Percentiles rank a stretch among this genome's conserved stretches.
These are phyloP conservation scores for Leucocoprinus sp. DNA, from an alignment of 768 basidiomycete genomes.

Conservation along the genomic window DNA sequence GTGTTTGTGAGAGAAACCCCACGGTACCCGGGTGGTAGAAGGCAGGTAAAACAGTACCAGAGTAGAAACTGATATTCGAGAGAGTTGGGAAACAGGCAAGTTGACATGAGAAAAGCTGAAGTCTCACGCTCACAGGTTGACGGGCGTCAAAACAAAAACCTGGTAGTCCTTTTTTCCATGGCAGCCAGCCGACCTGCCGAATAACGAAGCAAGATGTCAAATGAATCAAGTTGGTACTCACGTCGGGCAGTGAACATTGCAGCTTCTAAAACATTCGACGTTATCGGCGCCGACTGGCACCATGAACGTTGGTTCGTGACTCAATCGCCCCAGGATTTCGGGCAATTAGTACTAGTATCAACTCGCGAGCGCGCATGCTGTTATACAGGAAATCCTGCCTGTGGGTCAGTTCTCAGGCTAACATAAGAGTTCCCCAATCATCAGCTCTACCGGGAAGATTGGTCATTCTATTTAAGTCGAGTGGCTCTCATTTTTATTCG, in stretches of 20 bases:
- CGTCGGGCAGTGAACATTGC: background rate
- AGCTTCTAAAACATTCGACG: too few species aligned
- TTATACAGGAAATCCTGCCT: too few species aligned
- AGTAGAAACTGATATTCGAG: background rate
- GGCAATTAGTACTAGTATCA: too few species aligned
- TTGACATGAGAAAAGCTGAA: constrained; percentile 8
- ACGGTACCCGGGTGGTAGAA: background rate
- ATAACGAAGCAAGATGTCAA: background rate
- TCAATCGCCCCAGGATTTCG: background rate
- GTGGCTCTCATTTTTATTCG: too few species aligned
- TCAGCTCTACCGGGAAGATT: background rate
- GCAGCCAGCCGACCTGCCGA: background rate
- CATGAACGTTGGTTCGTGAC: background rate
- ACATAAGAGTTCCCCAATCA: background rate
- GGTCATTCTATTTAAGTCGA: background rate
- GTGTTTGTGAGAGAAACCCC: constrained; percentile 6
- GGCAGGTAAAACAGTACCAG: background rate
- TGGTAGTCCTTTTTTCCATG: background rate
- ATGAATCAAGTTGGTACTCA: background rate
- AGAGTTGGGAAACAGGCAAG: background rate
- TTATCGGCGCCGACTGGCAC: too few species aligned
- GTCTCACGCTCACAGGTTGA: background rate
- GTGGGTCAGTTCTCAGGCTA: background rate
- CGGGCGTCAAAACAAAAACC: constrained; percentile 2
- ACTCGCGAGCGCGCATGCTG: too few species aligned